Base-by-base conservation (phyloP, 2,329 filamentous ascomycete species). In the Cladophialophora immunda region DNA sequence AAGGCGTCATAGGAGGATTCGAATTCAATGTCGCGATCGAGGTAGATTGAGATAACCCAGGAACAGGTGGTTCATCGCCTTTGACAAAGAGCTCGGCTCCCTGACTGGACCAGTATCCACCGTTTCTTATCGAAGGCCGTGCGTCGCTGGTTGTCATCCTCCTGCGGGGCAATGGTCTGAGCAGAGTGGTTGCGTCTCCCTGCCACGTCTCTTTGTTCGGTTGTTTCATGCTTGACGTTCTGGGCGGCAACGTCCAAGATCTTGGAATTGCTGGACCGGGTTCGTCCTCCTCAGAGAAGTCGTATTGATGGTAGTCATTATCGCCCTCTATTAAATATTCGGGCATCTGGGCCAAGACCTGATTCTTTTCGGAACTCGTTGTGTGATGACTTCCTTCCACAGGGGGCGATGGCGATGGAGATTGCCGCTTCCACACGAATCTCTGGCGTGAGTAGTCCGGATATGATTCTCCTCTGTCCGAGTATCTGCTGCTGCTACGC, bases 1-100 rank as follows among this genome's bases (percentile, higher is more conserved):
- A 22, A 29, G 68, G 68, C 15, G 68, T 70, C n/a, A 34, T 32
- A 13, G 67, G 64, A 30, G 60, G 60, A 45, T 58, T 67, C n/a
- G 61, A 34, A n/a, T 32, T 64, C n/a, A 62, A 30, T 13, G 67
- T 66, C 50, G 60, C 59, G 15, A 27, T 55, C 6, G 67, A 69
- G 5, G 41, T 55, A 8, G 64, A 60, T 19, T 64, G 64, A 17
- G 67, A 67, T 27, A 69, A 34, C 11, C 38, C 19, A 6, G 67
- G 64, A 19, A 69, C 53, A 22, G 61, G 32, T 11, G 64, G 57
- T 19, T 62, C 27, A 3, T 61, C 47, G 15, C 52, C 64, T 53
- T 56, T 47, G 17, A 47, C 34, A 17, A 61, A 58, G 7, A 56
- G 19, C 9, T 41, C 32, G 4, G 47, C 45, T 19, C 53, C 34